Evolutionary conservation across 2,329 filamentous ascomycete genomes (phyloP).

Genomic region (Sclerotinia nivalis): DNA sequence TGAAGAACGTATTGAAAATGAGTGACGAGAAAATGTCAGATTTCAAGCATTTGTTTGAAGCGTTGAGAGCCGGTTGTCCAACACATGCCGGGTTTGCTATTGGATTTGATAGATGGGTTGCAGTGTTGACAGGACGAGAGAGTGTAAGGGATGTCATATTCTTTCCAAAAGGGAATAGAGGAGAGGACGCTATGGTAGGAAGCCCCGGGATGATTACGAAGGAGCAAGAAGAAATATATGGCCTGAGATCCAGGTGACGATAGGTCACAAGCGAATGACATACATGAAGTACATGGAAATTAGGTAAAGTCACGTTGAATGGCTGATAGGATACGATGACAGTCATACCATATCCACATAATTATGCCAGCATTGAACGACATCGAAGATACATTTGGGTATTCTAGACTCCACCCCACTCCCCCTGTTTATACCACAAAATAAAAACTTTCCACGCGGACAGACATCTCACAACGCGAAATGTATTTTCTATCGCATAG

Average conservation of each 20-base stretch:
- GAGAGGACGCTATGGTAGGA: slow-evolving; percentile 80
- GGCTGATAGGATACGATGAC: not conserved
- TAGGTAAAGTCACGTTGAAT: not conserved
- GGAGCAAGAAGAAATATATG: slow-evolving; percentile 39
- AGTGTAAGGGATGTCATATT: slow-evolving; percentile 93
- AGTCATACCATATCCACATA: not conserved
- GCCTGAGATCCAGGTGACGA: slow-evolving; percentile 1
- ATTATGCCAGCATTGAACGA: not conserved
- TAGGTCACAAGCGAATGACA: not conserved
- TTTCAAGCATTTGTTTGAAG: slow-evolving; percentile 82
- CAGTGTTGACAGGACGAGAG: slow-evolving; percentile 73
- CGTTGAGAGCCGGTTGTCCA: slow-evolving; percentile 81
- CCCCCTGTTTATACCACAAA: not conserved
- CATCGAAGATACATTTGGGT: not conserved
- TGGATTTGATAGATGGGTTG: slow-evolving; percentile 84
- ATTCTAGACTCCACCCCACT: not conserved
- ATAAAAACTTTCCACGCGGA: not conserved
- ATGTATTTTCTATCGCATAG: not conserved
- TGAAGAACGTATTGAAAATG: slow-evolving; percentile 74
- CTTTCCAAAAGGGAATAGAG: slow-evolving; percentile 91
- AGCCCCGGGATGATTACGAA: slow-evolving; percentile 70
- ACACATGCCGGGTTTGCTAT: slow-evolving; percentile 93
- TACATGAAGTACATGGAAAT: not conserved
- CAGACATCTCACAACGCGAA: not conserved
- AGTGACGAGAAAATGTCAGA: slow-evolving; percentile 47